These are phyloP conservation scores for Deakozyma indianensis DNA, from an alignment of 805 yeast genomes.

Conservation along the genomic window DNA sequence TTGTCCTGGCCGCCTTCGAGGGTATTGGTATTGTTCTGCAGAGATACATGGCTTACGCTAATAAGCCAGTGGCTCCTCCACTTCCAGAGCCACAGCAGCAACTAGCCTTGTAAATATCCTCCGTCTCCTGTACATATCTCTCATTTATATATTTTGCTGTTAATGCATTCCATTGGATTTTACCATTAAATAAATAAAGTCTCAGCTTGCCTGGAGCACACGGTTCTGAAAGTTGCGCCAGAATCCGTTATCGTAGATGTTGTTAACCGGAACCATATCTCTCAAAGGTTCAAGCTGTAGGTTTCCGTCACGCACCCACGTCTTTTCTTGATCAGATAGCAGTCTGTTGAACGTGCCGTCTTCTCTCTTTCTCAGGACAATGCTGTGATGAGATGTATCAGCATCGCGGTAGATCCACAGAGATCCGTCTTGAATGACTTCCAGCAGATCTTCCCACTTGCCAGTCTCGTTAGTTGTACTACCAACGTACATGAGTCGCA, in stretches of 20 bases:
- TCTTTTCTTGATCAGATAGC: conserved; percentile 15
- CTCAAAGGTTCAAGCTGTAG: conserved; percentile 13
- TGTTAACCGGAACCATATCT: conserved; percentile 20
- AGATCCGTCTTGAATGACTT: conserved; percentile 28
- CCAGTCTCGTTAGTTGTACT: conserved; percentile 62
- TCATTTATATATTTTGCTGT: conserved; percentile 26
- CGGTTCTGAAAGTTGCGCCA: conserved; percentile 11
- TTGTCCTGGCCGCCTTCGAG: conserved; percentile 90
- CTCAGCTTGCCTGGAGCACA: conserved; percentile 27
- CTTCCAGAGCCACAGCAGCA: conserved; percentile 19
- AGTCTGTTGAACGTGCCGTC: conserved; percentile 16
- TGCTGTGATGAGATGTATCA: conserved; percentile 10
- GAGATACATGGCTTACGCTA: conserved; percentile 74
- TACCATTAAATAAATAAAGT: conserved; percentile 33
- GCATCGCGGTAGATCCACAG: conserved; percentile 20
- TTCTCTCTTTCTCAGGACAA: conserved; percentile 14
- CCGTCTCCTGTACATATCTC: conserved; percentile 23
- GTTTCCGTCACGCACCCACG: conserved; percentile 10
- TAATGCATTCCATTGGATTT: conserved; percentile 29
- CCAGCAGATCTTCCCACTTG: conserved; percentile 56
- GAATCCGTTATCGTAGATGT: conserved; percentile 25
- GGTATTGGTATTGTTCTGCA: conserved; percentile 97
- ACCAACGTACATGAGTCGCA: conserved; percentile 42
- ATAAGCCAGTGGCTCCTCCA: conserved; percentile 37
- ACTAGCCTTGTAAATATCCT: conserved; percentile 5